These are phyloP conservation scores for Wolfiporia cocos DNA, from an alignment of 1,284 basidiomycete genomes.

Conservation along the genomic window DNA sequence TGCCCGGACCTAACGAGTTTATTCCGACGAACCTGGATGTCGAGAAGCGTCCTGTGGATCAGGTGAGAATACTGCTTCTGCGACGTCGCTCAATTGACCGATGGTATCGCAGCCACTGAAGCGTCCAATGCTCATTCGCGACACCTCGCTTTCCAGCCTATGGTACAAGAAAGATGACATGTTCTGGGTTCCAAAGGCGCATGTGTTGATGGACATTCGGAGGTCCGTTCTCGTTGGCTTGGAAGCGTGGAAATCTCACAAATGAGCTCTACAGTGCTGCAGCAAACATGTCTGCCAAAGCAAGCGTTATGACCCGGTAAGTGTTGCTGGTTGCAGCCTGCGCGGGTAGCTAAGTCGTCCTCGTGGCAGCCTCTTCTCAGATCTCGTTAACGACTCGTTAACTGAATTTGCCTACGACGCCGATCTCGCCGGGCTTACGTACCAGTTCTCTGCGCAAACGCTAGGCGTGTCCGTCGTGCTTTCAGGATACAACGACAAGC, in stretches of 20 bases:
- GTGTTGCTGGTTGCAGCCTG: conserved; percentile 8
- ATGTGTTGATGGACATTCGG: conserved; percentile 64
- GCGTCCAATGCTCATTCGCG: conserved; percentile 71
- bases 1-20: conserved; percentile 88
- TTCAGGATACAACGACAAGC: conserved; percentile 93
- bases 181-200: conserved; percentile 90
- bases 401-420: conserved; percentile 94
- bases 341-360: conserved; percentile 6
- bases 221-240: conserved; percentile 37
- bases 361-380: conserved; percentile 68
- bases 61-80: conserved; percentile 35
- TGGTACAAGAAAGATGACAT: conserved; percentile 97
- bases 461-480: conserved; percentile 71
- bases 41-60: conserved; percentile 58
- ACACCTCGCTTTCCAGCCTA: conserved; percentile 66
- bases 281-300: conserved; percentile 49
- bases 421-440: conserved; percentile 84
- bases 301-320: conserved; percentile 60
- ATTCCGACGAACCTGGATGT: conserved; percentile 87
- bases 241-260: not conserved
- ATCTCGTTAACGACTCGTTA: conserved; percentile 85
- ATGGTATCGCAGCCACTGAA: conserved; percentile 49
- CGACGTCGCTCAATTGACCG: not conserved
- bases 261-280: conserved; percentile 36
- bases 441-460: conserved; percentile 62